A percentile compares a stretch with the other conserved stretches of the same genome.
Conservation (phyloP, 352 stramenopile genomes). For the Pythium graminicola region DNA sequence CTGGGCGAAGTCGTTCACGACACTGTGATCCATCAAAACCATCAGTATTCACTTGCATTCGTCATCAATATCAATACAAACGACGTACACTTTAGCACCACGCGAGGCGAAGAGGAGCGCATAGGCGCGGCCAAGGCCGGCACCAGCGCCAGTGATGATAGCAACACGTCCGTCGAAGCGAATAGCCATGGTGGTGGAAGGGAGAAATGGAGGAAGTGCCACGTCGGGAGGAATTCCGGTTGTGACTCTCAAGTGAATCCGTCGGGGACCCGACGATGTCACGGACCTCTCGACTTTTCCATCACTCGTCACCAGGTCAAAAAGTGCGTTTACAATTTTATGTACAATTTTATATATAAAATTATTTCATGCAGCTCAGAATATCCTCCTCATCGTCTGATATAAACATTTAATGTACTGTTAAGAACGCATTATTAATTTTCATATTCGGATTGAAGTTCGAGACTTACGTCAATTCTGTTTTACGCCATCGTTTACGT, state of each 20-base stretch:
- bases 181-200: constrained; percentile 29
- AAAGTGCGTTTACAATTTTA: background rate
- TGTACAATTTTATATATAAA: background rate
- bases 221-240: constrained; percentile 9
- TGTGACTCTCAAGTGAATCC: constrained; percentile 6
- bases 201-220: background rate
- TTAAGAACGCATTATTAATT: constrained; percentile 5
- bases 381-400: background rate
- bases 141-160: constrained; percentile 70
- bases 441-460: constrained; percentile 22
- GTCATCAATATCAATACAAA: background rate
- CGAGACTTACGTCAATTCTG: constrained; percentile 8
- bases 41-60: background rate
- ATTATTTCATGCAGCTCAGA: background rate
- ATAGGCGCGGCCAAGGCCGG: constrained; percentile 69
- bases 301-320: constrained; percentile 6
- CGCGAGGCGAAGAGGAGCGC: constrained; percentile 64
- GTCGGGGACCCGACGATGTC: constrained; percentile 11
- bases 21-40: too few species aligned
- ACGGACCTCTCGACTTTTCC: background rate
- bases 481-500: constrained; percentile 30
- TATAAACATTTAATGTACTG: background rate
- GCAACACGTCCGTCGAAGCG: constrained; percentile 73
- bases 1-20: constrained; percentile 73
- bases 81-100: constrained; percentile 76